Evolutionary conservation across 202 grass and related monocot species (phyloP).

Genomic region (Zoysia matrella): DNA sequence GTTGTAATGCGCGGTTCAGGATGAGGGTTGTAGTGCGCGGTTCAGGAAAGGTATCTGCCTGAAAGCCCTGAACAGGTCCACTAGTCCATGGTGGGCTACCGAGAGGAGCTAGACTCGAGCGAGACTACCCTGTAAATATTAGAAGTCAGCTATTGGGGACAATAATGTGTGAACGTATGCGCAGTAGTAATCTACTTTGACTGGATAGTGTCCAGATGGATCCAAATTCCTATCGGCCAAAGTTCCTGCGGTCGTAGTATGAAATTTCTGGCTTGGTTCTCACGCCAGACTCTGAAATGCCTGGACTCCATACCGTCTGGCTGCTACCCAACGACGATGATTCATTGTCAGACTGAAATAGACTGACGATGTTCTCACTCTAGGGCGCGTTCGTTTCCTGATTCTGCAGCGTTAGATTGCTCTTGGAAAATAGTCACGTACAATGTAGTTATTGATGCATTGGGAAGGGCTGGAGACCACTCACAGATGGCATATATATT

Average conservation of each 20-base stretch:
- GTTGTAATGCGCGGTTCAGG: not conserved
- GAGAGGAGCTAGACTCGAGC: not conserved
- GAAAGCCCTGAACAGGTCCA: not conserved
- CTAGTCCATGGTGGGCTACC: not conserved
- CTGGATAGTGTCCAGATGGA: not conserved
- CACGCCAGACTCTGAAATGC: not conserved
- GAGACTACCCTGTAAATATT: slow-evolving; percentile 36
- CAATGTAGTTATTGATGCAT: no score
- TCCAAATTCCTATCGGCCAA: not conserved
- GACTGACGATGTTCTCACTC: no score
- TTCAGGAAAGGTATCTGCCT: slow-evolving; percentile 38
- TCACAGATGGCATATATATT: no score
- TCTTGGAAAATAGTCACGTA: no score
- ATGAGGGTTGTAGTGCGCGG: slow-evolving; percentile 2
- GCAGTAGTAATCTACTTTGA: slow-evolving; percentile 15
- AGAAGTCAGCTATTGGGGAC: slow-evolving; percentile 1
- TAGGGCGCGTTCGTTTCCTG: no score
- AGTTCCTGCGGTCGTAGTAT: not conserved
- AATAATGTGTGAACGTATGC: slow-evolving; percentile 6
- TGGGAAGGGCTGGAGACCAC: no score
- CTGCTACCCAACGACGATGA: no score
- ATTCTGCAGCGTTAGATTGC: no score
- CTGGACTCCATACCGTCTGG: no score
- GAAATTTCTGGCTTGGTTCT: no score
- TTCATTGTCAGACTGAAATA: no score